These are phyloP conservation scores for Thinopyrum elongatum DNA, from an alignment of 176 grass and related monocot species.

Conservation along the genomic window DNA sequence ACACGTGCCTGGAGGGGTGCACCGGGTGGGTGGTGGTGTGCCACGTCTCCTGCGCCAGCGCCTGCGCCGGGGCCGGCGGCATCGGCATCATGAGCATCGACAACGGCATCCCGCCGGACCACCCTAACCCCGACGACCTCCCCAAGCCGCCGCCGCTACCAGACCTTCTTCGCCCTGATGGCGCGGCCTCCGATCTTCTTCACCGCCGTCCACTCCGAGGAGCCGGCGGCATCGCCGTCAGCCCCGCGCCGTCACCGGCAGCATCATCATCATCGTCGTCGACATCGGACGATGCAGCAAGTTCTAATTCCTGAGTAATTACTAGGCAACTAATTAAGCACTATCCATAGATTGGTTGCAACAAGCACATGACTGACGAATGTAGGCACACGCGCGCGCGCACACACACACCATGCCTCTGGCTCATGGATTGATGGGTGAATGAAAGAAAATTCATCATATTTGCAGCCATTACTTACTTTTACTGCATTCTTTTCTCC, in stretches of 20 bases:
- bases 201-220: not conserved
- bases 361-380: not conserved
- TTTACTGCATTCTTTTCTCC: not conserved
- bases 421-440: not conserved
- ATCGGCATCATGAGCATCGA: constrained; percentile 6
- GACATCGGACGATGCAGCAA: no score
- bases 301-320: no score
- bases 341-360: not conserved
- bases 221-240: not conserved
- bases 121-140: not conserved
- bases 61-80: constrained; percentile 24
- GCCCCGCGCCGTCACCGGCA: not conserved
- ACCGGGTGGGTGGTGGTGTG: constrained; percentile 12
- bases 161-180: not conserved
- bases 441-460: not conserved
- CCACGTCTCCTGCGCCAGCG: constrained; percentile 34
- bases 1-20: constrained; percentile 24
- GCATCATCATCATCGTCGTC: not conserved
- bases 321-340: not conserved
- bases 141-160: not conserved
- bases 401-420: not conserved
- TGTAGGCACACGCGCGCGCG: no score
- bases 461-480: not conserved
- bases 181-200: no score
- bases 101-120: not conserved